These are phyloP conservation scores for Neonectria ditissima DNA, from an alignment of 2,329 filamentous ascomycete species.

Conservation along the genomic window DNA sequence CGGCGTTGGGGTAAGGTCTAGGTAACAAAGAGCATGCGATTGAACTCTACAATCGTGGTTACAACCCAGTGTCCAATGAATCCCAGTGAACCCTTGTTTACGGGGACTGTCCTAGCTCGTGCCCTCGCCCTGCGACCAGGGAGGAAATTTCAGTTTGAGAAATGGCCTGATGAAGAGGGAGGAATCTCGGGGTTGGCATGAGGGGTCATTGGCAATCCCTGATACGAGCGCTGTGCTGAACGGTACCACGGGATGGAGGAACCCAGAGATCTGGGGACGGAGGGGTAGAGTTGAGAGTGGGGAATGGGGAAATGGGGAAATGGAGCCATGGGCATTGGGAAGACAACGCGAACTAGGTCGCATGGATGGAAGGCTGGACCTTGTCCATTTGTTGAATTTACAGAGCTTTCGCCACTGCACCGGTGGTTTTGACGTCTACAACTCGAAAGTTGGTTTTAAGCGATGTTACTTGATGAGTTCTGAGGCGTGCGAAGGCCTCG, in stretches of 20 bases:
- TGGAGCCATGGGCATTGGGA: constrained; percentile 23
- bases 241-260: constrained; percentile 16
- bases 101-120: not conserved
- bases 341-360: not conserved
- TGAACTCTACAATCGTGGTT: constrained; percentile 25
- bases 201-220: constrained; percentile 27
- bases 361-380: constrained; percentile 12
- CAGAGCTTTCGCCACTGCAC: too few relatives aligned
- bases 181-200: constrained; percentile 15
- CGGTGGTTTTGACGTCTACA: not conserved
- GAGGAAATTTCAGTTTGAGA: constrained; percentile 1
- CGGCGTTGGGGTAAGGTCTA: constrained; percentile 42
- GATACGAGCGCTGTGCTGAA: not conserved
- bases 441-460: too few relatives aligned
- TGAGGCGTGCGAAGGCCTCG: not conserved
- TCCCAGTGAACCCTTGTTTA: not conserved
- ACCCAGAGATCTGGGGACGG: constrained; percentile 18
- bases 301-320: constrained; percentile 39
- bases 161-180: constrained; percentile 19
- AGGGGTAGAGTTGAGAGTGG: constrained; percentile 29
- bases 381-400: not conserved
- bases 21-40: constrained; percentile 29
- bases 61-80: constrained; percentile 1
- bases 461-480: not conserved
- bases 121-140: constrained; percentile 5